Evolutionary conservation across 768 basidiomycete species (phyloP), one percentile per base, ranked within the genome.

Genomic region (Imleria badia): DNA sequence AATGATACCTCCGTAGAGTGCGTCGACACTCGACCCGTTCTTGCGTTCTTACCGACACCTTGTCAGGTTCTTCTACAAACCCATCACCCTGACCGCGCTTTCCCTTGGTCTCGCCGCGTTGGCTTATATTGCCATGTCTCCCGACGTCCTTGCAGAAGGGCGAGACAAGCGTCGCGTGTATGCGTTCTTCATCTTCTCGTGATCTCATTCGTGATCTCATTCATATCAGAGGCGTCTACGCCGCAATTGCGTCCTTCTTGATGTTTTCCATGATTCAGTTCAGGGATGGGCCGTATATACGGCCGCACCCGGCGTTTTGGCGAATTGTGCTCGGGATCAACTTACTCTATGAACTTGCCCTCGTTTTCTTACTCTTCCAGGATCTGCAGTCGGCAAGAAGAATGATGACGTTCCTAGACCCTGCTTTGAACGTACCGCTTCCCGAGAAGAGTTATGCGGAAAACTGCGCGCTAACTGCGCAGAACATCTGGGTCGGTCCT

Each of bases 271-370:
- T 89, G 81, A 78, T 94, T 46, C 92, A 94, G 63, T 93, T 94
- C 65, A 86, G 91, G 54, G 91, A 94, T 67, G 91, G 91, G 1
- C 91, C 91, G 30, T 94, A 90, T 70, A 79, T 94, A 66, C 84
- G 91, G 35, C 91, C 91, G 0, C 91, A 94, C 69, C 91, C 91
- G 55, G 87, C 85, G 17, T 89, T 91, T 70, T 93, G 91, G 91
- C 79, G 92, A 47, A 74, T 84, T 36, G 79, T 91, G 6, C 77
- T 94, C 26, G 91, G 89, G 23, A 73, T 90, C 56, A 94, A 94
- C 71, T 72, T 94, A 15, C 76, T 93, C 29, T 94, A 94, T 66
- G 90, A 91, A 67, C 75, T 94, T 39, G 84, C 80, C 12, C 75
- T 94, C 36, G 91, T 93, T 42, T 94, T 93, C 70, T 67, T 94